Percentiles rank a stretch among this genome's conserved stretches.
These are phyloP conservation scores for Colletotrichum simmondsii DNA, from an alignment of 2,329 filamentous ascomycete species.

Conservation along the genomic window DNA sequence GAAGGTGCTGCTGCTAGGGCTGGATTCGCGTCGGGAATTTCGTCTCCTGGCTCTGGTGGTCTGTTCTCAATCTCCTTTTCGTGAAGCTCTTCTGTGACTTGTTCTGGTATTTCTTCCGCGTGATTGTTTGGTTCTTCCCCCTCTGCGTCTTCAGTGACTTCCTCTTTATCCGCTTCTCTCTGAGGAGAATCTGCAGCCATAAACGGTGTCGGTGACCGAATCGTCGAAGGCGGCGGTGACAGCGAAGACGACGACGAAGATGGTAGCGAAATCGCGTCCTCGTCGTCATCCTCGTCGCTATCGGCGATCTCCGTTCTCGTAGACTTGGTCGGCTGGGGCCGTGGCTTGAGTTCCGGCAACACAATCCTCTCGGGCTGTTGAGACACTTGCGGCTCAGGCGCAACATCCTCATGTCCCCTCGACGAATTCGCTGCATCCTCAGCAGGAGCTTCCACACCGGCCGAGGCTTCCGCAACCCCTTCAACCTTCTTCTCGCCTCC, in stretches of 20 bases:
- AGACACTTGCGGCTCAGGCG: background rate
- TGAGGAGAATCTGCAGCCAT: background rate
- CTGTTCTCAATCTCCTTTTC: background rate
- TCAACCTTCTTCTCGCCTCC: background rate
- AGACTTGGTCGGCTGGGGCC: background rate
- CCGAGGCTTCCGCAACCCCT: background rate
- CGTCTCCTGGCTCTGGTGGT: background rate
- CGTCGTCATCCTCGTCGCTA: constrained; percentile 55
- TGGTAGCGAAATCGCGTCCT: constrained; percentile 38
- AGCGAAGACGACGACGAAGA: constrained; percentile 25
- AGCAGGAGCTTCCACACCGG: background rate
- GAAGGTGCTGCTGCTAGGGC: background rate
- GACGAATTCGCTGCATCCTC: background rate
- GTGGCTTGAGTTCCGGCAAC: constrained; percentile 23
- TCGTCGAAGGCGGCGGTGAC: constrained; percentile 34
- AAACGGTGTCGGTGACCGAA: constrained; percentile 6
- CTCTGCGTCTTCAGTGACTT: background rate
- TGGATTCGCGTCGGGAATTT: background rate
- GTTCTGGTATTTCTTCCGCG: background rate
- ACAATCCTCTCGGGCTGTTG: constrained; percentile 1
- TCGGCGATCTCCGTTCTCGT: constrained; percentile 46
- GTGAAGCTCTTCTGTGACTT: background rate
- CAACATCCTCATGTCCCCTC: background rate
- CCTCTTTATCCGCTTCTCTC: background rate
- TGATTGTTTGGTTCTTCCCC: background rate